Conservation (phyloP, 1,139 yeast genomes). For the Lodderomyces orthopsilosis region DNA sequence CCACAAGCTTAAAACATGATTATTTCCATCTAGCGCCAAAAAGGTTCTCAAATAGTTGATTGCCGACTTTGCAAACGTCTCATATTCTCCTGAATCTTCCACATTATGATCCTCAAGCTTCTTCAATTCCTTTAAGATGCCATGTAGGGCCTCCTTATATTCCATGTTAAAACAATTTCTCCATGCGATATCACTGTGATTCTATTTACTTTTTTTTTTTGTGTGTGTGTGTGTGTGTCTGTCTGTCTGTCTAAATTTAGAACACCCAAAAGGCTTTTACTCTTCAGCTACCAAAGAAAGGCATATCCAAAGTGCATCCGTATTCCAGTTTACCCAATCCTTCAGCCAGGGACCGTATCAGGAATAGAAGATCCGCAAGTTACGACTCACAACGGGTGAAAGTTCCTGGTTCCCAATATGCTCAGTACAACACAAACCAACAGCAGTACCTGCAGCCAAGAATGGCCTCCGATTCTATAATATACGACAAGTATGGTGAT, state of each 20-base stretch:
- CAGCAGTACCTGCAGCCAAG: constrained; percentile 8
- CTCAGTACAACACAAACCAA: neutral
- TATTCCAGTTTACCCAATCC: constrained; percentile 6
- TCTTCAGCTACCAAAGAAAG: neutral
- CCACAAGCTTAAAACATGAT: constrained; percentile 3
- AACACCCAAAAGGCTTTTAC: neutral
- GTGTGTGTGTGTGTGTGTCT: neutral
- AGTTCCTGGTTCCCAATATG: constrained; percentile 11
- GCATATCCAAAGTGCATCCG: constrained; percentile 6
- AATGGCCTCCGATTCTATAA: constrained; percentile 19
- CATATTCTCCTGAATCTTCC: constrained; percentile 15
- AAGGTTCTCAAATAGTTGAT: constrained; percentile 12
- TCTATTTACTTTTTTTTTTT: neutral
- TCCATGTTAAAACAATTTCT: neutral
- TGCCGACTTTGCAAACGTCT: constrained; percentile 16
- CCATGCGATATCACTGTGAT: neutral
- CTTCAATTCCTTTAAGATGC: constrained; percentile 23
- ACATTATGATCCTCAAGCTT: constrained; percentile 17
- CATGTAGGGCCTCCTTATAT: constrained; percentile 20
- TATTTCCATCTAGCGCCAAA: constrained; percentile 4
- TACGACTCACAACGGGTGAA: constrained; percentile 30
- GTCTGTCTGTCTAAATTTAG: neutral
- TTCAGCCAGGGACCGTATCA: constrained; percentile 5
- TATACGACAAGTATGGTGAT: constrained; percentile 8
- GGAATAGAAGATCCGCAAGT: constrained; percentile 27